Evolutionary conservation across 148 eudicot species (phyloP).

Genomic region (Tetragonia tetragonoides): DNA sequence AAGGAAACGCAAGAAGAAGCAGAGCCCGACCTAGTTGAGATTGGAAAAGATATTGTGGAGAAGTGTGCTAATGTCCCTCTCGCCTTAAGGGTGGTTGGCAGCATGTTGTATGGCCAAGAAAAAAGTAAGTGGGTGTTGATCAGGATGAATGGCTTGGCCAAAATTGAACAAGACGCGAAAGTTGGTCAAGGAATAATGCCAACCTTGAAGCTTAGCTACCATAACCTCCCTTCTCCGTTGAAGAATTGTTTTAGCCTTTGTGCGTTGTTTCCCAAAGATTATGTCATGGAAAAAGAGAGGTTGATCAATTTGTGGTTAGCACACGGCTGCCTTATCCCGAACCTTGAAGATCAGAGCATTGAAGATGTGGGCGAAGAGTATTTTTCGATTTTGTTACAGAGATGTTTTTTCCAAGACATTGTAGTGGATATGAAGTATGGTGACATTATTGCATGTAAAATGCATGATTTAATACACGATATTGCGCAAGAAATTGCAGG

Average conservation of each 20-base stretch:
- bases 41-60: neutral
- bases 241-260: constrained; percentile 4
- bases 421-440: too few relatives aligned
- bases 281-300: neutral
- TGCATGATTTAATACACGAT: neutral
- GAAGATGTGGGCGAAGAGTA: neutral
- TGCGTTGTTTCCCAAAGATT: neutral
- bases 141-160: too few relatives aligned
- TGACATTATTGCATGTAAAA: too few relatives aligned
- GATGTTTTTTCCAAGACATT: too few relatives aligned
- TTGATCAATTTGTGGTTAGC: neutral
- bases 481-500: neutral
- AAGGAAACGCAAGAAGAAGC: neutral
- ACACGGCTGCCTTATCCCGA: neutral
- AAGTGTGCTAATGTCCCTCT: neutral
- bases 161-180: too few relatives aligned
- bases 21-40: neutral
- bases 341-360: neutral
- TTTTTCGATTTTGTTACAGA: too few relatives aligned
- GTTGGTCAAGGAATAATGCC: neutral
- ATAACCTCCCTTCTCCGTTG: neutral
- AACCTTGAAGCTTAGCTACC: neutral
- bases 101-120: neutral
- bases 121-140: neutral
- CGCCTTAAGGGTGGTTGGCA: neutral